Conservation (phyloP, 2,329 filamentous ascomycete species). For the Amesomyces nigricolor region DNA sequence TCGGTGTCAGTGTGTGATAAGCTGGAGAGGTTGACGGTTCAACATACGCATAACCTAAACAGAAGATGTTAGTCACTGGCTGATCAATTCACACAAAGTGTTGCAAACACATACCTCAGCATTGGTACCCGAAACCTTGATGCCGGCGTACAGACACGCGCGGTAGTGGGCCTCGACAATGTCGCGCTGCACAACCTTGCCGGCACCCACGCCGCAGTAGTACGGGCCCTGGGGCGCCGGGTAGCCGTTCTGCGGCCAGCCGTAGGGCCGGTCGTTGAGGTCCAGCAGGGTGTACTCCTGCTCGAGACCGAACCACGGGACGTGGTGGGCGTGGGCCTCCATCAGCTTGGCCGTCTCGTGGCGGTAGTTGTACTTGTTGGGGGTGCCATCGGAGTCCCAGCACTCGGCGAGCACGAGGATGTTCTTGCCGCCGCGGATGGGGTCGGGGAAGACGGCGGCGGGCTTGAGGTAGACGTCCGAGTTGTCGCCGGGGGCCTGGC, state of each 20-base stretch:
- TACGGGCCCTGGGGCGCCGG: conserved; percentile 80
- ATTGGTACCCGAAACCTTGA: conserved; percentile 97
- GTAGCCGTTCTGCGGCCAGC: conserved; percentile 59
- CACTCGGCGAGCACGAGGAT: conserved; percentile 74
- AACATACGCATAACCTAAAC: conserved; percentile 39
- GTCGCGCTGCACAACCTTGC: conserved; percentile 96
- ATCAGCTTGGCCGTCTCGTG: conserved; percentile 87
- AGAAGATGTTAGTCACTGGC: neutral
- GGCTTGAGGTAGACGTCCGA: conserved; percentile 90
- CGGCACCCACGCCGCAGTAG: conserved; percentile 96
- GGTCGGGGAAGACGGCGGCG: conserved; percentile 66
- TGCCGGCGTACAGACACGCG: conserved; percentile 73
- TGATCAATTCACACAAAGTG: neutral
- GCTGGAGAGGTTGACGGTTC: neutral
- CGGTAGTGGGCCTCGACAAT: conserved; percentile 83
- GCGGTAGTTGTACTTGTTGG: conserved; percentile 98
- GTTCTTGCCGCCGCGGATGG: conserved; percentile 34
- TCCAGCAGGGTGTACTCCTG: conserved; percentile 97
- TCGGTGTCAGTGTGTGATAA: neutral
- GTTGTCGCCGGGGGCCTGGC: conserved; percentile 89
- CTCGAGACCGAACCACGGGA: conserved; percentile 89
- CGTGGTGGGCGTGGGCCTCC: conserved; percentile 73
- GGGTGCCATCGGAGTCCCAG: conserved; percentile 71
- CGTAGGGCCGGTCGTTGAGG: conserved; percentile 78
- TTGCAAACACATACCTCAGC: conserved; percentile 64